A percentile compares a stretch with the other conserved stretches of the same genome.
These are phyloP conservation scores for Phytophthora pini DNA, from an alignment of 352 stramenopile genomes.

Conservation along the genomic window DNA sequence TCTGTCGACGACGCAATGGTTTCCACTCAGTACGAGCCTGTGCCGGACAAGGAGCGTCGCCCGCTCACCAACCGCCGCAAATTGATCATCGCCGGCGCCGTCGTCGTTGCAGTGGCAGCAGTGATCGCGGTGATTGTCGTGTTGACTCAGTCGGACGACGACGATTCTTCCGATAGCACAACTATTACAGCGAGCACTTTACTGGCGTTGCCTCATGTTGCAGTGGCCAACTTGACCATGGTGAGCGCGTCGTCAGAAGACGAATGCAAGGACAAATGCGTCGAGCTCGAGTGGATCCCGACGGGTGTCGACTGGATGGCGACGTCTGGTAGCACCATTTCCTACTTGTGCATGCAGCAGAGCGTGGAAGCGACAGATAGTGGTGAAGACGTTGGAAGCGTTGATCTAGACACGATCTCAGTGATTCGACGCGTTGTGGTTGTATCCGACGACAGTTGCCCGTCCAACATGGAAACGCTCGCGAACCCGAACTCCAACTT, in stretches of 20 bases:
- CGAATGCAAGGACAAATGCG: conserved; percentile 29
- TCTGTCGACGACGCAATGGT: conserved; percentile 11
- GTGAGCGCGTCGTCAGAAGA: conserved; percentile 24
- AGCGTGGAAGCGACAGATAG: conserved; percentile 20
- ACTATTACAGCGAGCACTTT: conserved; percentile 10
- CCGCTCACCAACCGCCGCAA: conserved; percentile 28
- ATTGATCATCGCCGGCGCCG: conserved; percentile 14
- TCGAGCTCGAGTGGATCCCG: conserved; percentile 34
- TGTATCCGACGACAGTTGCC: conserved; percentile 26
- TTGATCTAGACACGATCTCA: conserved; percentile 25
- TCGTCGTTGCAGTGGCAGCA: conserved; percentile 21
- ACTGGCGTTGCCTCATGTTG: conserved; percentile 23
- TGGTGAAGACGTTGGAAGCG: conserved; percentile 22
- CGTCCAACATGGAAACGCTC: conserved; percentile 32
- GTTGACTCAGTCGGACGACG: conserved; percentile 19
- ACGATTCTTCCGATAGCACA: conserved; percentile 3
- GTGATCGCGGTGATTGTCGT: conserved; percentile 29
- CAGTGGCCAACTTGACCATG: conserved; percentile 32
- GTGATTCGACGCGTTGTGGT: conserved; percentile 34
- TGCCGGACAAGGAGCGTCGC: conserved; percentile 13
- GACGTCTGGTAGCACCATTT: conserved; percentile 33
- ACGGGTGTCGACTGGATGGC: conserved; percentile 42
- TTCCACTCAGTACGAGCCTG: conserved; percentile 13
- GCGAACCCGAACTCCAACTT: conserved; percentile 27
- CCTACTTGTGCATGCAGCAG: conserved; percentile 38